phyloP scores from a whole-genome alignment of 176 grass and related monocot species.

The Musa acuminata region DNA sequence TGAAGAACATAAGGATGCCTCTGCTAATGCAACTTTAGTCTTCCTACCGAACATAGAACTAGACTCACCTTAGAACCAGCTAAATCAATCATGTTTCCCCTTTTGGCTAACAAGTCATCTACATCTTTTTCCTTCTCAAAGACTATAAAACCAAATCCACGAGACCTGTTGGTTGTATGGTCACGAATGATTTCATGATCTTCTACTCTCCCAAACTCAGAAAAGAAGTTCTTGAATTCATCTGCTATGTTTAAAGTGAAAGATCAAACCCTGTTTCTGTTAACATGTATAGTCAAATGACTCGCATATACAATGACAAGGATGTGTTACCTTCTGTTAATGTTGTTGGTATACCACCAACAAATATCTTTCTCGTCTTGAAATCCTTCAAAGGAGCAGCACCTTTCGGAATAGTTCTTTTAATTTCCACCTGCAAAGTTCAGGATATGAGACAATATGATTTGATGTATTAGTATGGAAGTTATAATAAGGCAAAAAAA shows the following conservation, averaged over 20 bases:
- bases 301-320: neutral
- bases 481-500: neutral
- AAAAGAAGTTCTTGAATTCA: slow-evolving; percentile 83
- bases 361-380: slow-evolving; percentile 92
- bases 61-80: slow-evolving; percentile 76
- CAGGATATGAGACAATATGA: neutral
- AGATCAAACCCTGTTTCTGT: neutral
- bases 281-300: neutral
- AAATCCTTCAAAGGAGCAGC: slow-evolving; percentile 85
- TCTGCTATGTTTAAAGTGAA: slow-evolving; percentile 41
- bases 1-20: neutral
- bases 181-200: slow-evolving; percentile 84
- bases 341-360: slow-evolving; percentile 58
- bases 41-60: slow-evolving; percentile 10
- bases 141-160: slow-evolving; percentile 87
- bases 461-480: neutral
- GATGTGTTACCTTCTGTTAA: slow-evolving; percentile 49
- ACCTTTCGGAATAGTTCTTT: slow-evolving; percentile 83
- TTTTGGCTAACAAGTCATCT: slow-evolving; percentile 89
- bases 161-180: slow-evolving; percentile 55
- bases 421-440: slow-evolving; percentile 66
- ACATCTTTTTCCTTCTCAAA: slow-evolving; percentile 76
- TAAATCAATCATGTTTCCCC: slow-evolving; percentile 86
- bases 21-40: slow-evolving; percentile 23
- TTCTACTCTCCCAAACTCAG: slow-evolving; percentile 59